Evolutionary conservation across 2,329 filamentous ascomycete genomes (phyloP).

Genomic region (Akanthomyces lecanii): DNA sequence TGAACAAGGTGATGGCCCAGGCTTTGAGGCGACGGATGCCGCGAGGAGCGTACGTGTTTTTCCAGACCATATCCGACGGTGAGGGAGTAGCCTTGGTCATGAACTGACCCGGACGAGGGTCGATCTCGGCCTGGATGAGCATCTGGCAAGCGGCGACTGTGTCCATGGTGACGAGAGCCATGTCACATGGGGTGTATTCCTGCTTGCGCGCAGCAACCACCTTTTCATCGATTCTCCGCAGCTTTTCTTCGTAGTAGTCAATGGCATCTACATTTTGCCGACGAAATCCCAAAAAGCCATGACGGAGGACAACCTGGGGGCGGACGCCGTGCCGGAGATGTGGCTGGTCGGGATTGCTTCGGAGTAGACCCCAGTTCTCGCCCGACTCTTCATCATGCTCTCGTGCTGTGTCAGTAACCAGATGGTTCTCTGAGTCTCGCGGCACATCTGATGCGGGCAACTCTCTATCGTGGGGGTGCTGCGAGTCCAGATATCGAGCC

Average conservation of each 20-base stretch:
- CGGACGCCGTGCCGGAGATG: slow-evolving; percentile 42
- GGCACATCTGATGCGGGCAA: neutral
- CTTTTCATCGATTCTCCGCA: slow-evolving; percentile 72
- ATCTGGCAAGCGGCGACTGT: slow-evolving; percentile 90
- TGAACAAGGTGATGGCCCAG: slow-evolving; percentile 80
- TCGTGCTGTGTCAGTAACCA: slow-evolving; percentile 16
- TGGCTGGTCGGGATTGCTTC: slow-evolving; percentile 34
- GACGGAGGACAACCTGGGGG: slow-evolving; percentile 71
- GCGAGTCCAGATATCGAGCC: slow-evolving; percentile 56
- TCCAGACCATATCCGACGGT: slow-evolving; percentile 91
- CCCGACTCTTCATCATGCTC: slow-evolving; percentile 40
- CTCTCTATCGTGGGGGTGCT: slow-evolving; percentile 19
- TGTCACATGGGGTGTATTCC: slow-evolving; percentile 70
- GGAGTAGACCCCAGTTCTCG: slow-evolving; percentile 58
- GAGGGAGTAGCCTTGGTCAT: slow-evolving; percentile 82
- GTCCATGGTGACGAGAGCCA: slow-evolving; percentile 97
- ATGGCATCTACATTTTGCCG: slow-evolving; percentile 80
- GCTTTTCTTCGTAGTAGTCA: slow-evolving; percentile 86
- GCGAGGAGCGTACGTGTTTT: slow-evolving; percentile 81
- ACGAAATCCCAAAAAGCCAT: slow-evolving; percentile 69
- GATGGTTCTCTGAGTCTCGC: neutral
- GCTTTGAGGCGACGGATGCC: slow-evolving; percentile 69
- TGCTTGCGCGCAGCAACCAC: slow-evolving; percentile 68
- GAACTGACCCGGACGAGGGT: slow-evolving; percentile 81
- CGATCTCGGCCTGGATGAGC: slow-evolving; percentile 90